phyloP scores from a whole-genome alignment of 1,284 basidiomycete species.

The Trametes versicolor region DNA sequence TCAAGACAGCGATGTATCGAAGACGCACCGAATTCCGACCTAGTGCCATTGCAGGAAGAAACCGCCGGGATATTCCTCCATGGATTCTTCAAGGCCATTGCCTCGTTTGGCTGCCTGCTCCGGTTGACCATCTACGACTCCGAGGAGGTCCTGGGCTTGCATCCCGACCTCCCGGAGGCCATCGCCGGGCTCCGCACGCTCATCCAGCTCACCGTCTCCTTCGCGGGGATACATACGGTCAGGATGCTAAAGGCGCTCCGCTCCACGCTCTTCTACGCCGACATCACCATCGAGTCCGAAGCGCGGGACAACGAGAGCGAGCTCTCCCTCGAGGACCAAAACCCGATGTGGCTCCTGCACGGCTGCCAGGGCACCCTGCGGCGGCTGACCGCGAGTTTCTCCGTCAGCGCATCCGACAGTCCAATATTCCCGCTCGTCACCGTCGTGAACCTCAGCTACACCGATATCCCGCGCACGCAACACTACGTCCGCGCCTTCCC shows the following conservation, averaged over 20 bases:
- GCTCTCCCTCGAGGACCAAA: background rate
- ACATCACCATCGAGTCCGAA: background rate
- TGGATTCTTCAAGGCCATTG: background rate
- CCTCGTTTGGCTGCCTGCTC: background rate
- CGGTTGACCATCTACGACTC: background rate
- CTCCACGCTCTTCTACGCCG: background rate
- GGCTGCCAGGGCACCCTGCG: background rate
- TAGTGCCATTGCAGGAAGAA: background rate
- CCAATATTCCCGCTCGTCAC: background rate
- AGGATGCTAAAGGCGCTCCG: background rate
- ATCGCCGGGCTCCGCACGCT: background rate
- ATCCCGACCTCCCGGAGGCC: background rate
- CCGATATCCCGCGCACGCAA: background rate
- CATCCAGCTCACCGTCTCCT: background rate
- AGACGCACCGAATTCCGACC: background rate
- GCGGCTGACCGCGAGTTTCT: background rate
- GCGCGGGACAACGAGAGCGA: background rate
- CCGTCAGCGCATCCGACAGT: background rate
- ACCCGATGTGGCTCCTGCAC: background rate
- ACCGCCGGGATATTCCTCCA: background rate
- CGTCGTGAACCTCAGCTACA: background rate
- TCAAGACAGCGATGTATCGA: background rate
- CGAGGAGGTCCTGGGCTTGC: background rate
- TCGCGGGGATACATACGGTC: background rate
- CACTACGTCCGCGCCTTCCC: constrained; percentile 3